Conservation (phyloP, 83 land plant species). For the Thuja plicata region DNA sequence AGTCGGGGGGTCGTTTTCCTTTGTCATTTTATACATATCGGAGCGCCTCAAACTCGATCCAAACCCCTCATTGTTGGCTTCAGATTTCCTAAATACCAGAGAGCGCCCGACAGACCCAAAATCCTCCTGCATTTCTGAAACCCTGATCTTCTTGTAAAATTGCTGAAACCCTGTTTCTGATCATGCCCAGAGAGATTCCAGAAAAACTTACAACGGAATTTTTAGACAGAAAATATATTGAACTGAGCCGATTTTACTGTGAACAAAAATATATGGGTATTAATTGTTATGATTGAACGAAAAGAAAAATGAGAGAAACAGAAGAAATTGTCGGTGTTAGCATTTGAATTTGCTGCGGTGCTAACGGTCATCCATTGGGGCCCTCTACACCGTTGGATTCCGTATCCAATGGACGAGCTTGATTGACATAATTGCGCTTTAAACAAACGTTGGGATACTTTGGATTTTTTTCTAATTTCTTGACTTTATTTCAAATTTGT, state of each 20-base stretch:
- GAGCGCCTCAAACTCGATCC: conserved; percentile 38
- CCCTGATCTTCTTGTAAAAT: background rate
- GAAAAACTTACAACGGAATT: background rate
- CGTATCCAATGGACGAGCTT: background rate
- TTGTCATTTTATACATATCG: conserved; percentile 3
- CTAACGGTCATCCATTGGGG: conserved; percentile 10
- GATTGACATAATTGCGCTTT: background rate
- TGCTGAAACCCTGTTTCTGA: background rate
- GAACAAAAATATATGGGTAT: background rate
- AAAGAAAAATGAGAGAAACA: background rate
- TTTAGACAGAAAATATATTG: background rate
- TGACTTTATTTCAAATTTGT: conserved; percentile 8
- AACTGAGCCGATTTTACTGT: background rate
- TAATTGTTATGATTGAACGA: background rate
- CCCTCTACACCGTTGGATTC: conserved; percentile 16
- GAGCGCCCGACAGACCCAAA: conserved; percentile 65
- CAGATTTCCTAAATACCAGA: conserved; percentile 35
- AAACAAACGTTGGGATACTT: background rate
- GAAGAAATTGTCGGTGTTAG: background rate
- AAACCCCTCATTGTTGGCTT: conserved; percentile 26
- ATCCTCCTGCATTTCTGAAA: conserved; percentile 49
- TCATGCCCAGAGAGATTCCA: conserved; percentile 1
- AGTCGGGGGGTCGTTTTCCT: conserved; percentile 16
- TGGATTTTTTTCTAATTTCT: background rate
- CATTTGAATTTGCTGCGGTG: conserved; percentile 16